A percentile compares a stretch with the other conserved stretches of the same genome.
phyloP scores from a whole-genome alignment of 257 asterid genomes.

The Thymus quinquecostatus region DNA sequence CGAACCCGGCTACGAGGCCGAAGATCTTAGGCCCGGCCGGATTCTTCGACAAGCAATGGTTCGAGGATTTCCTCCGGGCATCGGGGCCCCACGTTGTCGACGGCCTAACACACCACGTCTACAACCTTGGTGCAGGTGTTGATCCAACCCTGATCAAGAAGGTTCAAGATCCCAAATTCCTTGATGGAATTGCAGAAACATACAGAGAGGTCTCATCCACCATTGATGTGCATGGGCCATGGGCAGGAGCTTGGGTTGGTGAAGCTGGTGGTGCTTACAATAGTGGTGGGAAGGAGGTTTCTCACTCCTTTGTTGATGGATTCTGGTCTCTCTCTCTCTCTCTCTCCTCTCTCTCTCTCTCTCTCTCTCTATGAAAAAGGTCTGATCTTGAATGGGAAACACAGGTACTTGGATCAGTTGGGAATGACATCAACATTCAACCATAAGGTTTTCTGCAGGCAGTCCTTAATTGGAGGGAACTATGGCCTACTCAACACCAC shows the following conservation, averaged over 20 bases:
- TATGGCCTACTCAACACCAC: conserved; percentile 76
- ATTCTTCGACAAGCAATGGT: conserved; percentile 71
- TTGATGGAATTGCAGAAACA: conserved; percentile 51
- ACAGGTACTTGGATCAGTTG: conserved; percentile 89
- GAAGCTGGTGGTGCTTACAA: conserved; percentile 92
- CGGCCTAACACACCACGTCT: conserved; percentile 82
- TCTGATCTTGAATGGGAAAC: conserved; percentile 4
- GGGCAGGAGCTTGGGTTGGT: conserved; percentile 84
- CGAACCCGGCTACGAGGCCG: conserved; percentile 47
- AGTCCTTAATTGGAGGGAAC: conserved; percentile 83
- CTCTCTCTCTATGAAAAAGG: background rate
- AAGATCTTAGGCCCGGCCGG: conserved; percentile 80
- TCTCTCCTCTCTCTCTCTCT: background rate
- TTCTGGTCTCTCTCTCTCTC: conserved; percentile 58
- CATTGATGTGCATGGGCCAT: conserved; percentile 52
- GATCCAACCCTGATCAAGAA: conserved; percentile 59
- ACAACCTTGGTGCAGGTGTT: conserved; percentile 82
- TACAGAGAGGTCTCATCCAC: conserved; percentile 44
- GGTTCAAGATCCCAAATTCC: conserved; percentile 68
- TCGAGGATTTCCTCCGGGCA: conserved; percentile 46
- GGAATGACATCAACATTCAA: conserved; percentile 82
- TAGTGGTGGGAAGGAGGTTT: conserved; percentile 81
- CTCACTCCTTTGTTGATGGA: conserved; percentile 71
- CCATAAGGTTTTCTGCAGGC: conserved; percentile 85
- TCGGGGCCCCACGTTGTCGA: conserved; percentile 64